Base-by-base conservation (phyloP, 78 protist species). In the Protostelium mycophagum region DNA sequence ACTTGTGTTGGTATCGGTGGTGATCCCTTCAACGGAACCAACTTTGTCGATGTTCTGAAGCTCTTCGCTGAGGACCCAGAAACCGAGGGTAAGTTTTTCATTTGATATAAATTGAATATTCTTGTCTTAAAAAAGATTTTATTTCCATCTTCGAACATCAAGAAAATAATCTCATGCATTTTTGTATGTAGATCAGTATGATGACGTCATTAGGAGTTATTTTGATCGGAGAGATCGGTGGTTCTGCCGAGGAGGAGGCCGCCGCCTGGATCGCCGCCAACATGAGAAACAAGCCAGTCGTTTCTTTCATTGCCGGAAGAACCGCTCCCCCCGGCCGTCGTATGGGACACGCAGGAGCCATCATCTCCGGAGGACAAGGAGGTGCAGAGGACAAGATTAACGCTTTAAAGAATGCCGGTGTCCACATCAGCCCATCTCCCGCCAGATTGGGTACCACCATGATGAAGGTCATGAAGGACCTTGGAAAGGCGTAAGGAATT, bases 261-360 rank as follows among this genome's bases (percentile, higher is more conserved):
- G 99, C 99, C 23, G 99, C 91, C 63, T 98, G 92, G 96, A 73
- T 99, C 87, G 89, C 38, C 36, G 89, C 89, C 38, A 89, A 93
- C 90, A 90, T 88, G 87, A 88, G 86, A 86, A 86, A 90, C 89
- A 98, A 98, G 95, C 99, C 99, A 83, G 92, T 98, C 35, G 99
- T 99, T 0, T 87, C 96, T 31, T 99, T 98, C 95, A 99, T 99
- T 85, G 99, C 99, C 83, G 99, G 99, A 63, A 83, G 93, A 38
- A 98, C 99, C 1, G 99, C 99, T 0, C 99, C 99, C 34, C 99
- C 99, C 38, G 99, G 99, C 88, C 95, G 99, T 16, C 96, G 99
- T 85, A 99, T 99, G 99, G 99, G 99, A 63, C 99, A 99, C 88
- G 99, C 99, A 0, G 99, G 99, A 36, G 99, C 99, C 85, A 98